Conservation (phyloP, 176 grass and related monocot genomes). For the Ampelocalamus luodianensis region DNA sequence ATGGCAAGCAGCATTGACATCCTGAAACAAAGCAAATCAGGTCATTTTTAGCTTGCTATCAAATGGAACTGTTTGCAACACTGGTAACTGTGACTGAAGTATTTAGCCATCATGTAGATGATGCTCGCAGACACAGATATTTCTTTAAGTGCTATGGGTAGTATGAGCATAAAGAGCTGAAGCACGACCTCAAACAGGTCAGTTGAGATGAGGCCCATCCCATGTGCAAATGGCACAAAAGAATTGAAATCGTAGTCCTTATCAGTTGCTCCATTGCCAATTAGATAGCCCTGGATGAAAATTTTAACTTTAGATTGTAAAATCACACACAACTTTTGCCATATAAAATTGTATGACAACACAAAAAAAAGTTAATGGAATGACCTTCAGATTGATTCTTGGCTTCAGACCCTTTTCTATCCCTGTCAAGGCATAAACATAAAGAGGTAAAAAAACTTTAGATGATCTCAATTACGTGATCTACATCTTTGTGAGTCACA, state of each 20-base stretch:
- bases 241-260: conserved; percentile 62
- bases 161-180: background rate
- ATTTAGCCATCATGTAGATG: background rate
- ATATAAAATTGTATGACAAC: background rate
- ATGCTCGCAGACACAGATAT: background rate
- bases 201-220: conserved; percentile 90
- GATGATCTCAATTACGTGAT: background rate
- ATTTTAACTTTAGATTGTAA: conserved; percentile 7
- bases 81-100: background rate
- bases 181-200: conserved; percentile 62
- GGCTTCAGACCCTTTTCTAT: conserved; percentile 52
- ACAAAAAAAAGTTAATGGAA: background rate
- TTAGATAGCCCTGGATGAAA: conserved; percentile 75
- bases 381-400: conserved; percentile 80
- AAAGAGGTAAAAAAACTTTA: background rate
- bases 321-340: background rate
- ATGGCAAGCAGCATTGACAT: conserved; percentile 57
- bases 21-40: conserved; percentile 54
- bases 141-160: background rate
- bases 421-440: conserved; percentile 48
- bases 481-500: background rate
- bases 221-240: conserved; percentile 87
- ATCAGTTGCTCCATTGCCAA: conserved; percentile 77
- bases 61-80: background rate
- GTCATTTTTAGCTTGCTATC: background rate